Conservation (phyloP, 2,329 filamentous ascomycete species). For the Neoarthrinium moseri region DNA sequence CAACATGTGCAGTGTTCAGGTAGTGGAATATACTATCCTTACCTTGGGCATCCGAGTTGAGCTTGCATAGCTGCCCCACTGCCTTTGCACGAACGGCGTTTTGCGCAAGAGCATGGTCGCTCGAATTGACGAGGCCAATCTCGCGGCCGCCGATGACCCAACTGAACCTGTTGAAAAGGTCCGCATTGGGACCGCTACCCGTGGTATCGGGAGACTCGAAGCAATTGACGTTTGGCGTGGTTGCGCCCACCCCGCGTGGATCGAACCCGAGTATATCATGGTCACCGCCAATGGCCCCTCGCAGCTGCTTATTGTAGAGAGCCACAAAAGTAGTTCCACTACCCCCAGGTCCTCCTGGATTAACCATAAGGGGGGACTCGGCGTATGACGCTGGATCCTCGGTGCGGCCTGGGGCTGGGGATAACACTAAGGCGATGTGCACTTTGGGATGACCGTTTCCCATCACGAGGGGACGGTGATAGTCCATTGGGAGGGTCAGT, state of each 20-base stretch:
- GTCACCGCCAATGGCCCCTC: slow-evolving; percentile 34
- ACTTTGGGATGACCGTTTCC: slow-evolving; percentile 31
- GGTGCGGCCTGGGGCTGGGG: slow-evolving; percentile 28
- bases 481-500: slow-evolving; percentile 47
- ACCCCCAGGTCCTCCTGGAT: slow-evolving; percentile 47
- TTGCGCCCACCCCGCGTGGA: slow-evolving; percentile 41
- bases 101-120: slow-evolving; percentile 27
- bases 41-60: slow-evolving; percentile 24
- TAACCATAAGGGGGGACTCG: slow-evolving; percentile 40
- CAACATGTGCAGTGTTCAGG: slow-evolving; percentile 31
- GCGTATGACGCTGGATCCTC: slow-evolving; percentile 27
- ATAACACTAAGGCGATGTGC: slow-evolving; percentile 35
- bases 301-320: slow-evolving; percentile 26
- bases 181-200: slow-evolving; percentile 23
- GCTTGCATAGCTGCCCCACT: slow-evolving; percentile 29
- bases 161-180: slow-evolving; percentile 29
- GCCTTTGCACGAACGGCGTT: slow-evolving; percentile 26
- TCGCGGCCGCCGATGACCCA: slow-evolving; percentile 29
- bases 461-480: slow-evolving; percentile 37
- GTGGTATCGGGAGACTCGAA: slow-evolving; percentile 25
- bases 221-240: slow-evolving; percentile 38
- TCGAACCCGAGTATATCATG: slow-evolving; percentile 48
- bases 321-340: slow-evolving; percentile 33
- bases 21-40: slow-evolving; percentile 31
- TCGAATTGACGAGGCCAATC: slow-evolving; percentile 34